Base-by-base conservation (phyloP, 2,329 filamentous ascomycete species). In the Sarocladium kiliense region DNA sequence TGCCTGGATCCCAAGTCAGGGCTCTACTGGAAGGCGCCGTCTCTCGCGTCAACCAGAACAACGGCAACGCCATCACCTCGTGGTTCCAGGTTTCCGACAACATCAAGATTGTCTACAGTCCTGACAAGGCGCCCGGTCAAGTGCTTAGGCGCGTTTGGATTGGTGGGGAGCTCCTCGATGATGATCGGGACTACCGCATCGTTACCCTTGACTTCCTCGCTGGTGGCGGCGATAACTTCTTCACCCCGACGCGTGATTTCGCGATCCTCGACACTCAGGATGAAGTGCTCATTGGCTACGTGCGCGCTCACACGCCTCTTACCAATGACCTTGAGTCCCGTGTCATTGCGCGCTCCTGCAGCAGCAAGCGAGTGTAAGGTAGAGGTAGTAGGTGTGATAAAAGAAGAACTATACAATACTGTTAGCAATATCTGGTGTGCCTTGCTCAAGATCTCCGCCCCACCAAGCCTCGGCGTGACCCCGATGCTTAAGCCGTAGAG, bases 141-240 rank as follows among this genome's bases (percentile, higher is more conserved):
- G 77, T 73, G 55, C 75, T 87, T 2, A 71, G 84, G n/a, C 69
- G 72, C 14, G 73, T 85, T 1, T 75, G 69, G 1, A 73, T 87
- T 34, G 74, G 71, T 26, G 78, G 70, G 11, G 62, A 74, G 58
- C 67, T 72, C 0, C 68, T 86, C 1, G 75, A 80, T 27, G 66
- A 71, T 9, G 66, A 65, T 6, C 50, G 58, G 11, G 68, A 74
- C 25, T 87, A 87, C 64, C 76, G 73, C 11, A 66, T 87, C 18
- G 79, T 83, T 16, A 86, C 84, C 0, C 69, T 85, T 1, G 84
- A 87, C 60, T 87, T 86, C 59, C 59, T 87, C 0, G 81, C 82
- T 1, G 75, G 75, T 2, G 82, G 81, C 2, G 84, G 84, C 14
- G 84, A 87, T 61, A 86, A 85, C 62, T 79, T 86, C 62, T 75